Conservation (phyloP, 345 rosid genomes). For the Clarkia xantiana region DNA sequence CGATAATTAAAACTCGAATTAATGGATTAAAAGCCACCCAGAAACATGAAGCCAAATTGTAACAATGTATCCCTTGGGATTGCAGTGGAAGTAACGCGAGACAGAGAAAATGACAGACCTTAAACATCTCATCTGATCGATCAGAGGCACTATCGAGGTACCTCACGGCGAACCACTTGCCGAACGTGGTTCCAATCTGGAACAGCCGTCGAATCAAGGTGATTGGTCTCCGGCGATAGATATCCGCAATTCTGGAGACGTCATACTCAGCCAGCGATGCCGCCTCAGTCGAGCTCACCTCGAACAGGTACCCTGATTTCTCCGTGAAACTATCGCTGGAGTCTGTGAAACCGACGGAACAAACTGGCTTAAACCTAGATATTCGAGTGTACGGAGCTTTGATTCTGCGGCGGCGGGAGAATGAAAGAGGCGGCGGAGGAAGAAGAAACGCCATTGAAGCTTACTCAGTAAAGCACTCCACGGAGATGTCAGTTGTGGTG, state of each 20-base stretch:
- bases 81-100: neutral
- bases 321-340: conserved; percentile 60
- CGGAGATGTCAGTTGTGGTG: no score
- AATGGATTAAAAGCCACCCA: neutral
- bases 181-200: conserved; percentile 59
- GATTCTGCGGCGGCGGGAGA: neutral
- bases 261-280: conserved; percentile 48
- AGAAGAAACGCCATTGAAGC: conserved; percentile 1
- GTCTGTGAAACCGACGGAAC: conserved; percentile 11
- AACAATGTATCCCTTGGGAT: no score
- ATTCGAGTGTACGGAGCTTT: no score
- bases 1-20: neutral
- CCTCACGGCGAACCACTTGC: conserved; percentile 62
- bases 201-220: conserved; percentile 53
- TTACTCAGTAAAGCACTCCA: neutral
- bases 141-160: conserved; percentile 44
- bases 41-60: neutral
- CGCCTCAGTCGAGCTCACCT: conserved; percentile 45
- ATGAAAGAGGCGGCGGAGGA: conserved; percentile 2
- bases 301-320: conserved; percentile 77
- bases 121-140: conserved; percentile 60
- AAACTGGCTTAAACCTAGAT: neutral
- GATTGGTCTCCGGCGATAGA: conserved; percentile 58
- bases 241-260: conserved; percentile 24
- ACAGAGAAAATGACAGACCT: conserved; percentile 23